phyloP scores from a whole-genome alignment of 805 yeast genomes.

The Kodamaea leandrae region DNA sequence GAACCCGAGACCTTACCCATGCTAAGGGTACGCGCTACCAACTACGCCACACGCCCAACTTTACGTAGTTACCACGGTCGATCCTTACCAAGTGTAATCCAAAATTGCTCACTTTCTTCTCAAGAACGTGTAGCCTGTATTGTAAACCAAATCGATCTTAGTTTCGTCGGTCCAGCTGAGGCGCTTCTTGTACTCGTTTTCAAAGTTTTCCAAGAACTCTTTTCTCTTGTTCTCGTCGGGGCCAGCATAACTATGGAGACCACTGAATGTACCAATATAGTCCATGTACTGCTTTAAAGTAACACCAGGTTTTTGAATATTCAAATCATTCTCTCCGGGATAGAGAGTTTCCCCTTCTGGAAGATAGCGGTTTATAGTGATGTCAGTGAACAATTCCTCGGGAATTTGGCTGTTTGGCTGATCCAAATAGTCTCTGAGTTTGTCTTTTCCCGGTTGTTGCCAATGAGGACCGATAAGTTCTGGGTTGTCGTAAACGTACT shows the following conservation, averaged over 20 bases:
- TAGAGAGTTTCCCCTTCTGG: not conserved
- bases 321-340: slow-evolving; percentile 6
- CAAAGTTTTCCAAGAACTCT: slow-evolving; percentile 32
- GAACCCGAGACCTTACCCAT: slow-evolving; percentile 79
- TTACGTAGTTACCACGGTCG: not conserved
- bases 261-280: slow-evolving; percentile 8
- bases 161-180: slow-evolving; percentile 47
- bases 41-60: slow-evolving; percentile 70
- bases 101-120: slow-evolving; percentile 24
- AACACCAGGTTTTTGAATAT: slow-evolving; percentile 1
- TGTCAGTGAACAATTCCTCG: slow-evolving; percentile 34
- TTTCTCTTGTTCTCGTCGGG: slow-evolving; percentile 16
- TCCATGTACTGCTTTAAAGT: slow-evolving; percentile 5
- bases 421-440: slow-evolving; percentile 44
- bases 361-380: slow-evolving; percentile 17
- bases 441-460: slow-evolving; percentile 79
- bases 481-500: slow-evolving; percentile 42
- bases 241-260: slow-evolving; percentile 6
- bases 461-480: slow-evolving; percentile 64
- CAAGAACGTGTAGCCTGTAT: slow-evolving; percentile 50
- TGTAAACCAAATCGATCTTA: slow-evolving; percentile 44
- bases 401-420: slow-evolving; percentile 45
- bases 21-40: slow-evolving; percentile 83
- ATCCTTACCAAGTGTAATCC: too few relatives aligned
- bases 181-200: slow-evolving; percentile 32